A percentile compares a stretch with the other conserved stretches of the same genome.
Conservation (phyloP, 2,329 filamentous ascomycete species). For the Helotiales sp. region DNA sequence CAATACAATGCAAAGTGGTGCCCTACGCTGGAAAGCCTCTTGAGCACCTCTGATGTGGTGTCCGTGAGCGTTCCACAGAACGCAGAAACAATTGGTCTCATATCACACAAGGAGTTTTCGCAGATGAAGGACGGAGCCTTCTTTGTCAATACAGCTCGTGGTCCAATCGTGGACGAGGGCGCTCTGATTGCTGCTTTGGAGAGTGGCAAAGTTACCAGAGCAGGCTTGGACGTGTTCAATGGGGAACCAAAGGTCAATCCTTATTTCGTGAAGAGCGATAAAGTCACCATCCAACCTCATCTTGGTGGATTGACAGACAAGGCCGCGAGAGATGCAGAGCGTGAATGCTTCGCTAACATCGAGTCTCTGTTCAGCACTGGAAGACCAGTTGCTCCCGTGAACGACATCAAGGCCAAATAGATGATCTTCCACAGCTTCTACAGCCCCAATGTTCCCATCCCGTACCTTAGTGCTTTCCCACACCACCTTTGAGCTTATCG, state of each 20-base stretch:
- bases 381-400: constrained; percentile 16
- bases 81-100: constrained; percentile 68
- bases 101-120: constrained; percentile 65
- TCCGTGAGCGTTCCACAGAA: constrained; percentile 78
- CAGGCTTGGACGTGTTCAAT: constrained; percentile 78
- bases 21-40: constrained; percentile 70
- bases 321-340: constrained; percentile 11
- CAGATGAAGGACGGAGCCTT: constrained; percentile 78
- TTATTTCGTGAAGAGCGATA: constrained; percentile 56
- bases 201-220: constrained; percentile 67
- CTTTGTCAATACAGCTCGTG: constrained; percentile 77
- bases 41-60: constrained; percentile 68
- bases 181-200: constrained; percentile 72
- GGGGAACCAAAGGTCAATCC: constrained; percentile 70
- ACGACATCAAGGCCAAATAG: constrained; percentile 11
- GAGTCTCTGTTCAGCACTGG: constrained; percentile 5
- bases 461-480: not conserved
- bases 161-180: constrained; percentile 75
- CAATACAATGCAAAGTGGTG: constrained; percentile 51
- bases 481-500: not conserved
- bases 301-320: constrained; percentile 46
- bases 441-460: not conserved
- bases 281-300: constrained; percentile 66
- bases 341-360: constrained; percentile 20
- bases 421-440: not conserved